Conservation (phyloP, 805 yeast genomes). For the Pichia scutulata region DNA sequence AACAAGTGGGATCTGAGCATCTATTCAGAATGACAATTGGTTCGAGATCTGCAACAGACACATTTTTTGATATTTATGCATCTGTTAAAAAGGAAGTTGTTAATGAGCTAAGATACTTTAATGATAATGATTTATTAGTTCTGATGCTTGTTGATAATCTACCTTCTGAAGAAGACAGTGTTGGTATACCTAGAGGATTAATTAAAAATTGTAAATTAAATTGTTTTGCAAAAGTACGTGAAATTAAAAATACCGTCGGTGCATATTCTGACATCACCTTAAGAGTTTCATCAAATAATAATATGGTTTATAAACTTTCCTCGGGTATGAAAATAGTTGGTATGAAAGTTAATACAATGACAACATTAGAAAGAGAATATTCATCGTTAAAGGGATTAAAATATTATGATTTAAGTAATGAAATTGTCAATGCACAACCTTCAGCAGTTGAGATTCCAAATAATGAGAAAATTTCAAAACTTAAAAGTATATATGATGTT, state of each 20-base stretch:
- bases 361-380: constrained; percentile 89
- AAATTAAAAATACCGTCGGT: constrained; percentile 55
- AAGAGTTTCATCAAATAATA: constrained; percentile 47
- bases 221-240: constrained; percentile 76
- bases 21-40: constrained; percentile 70
- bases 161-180: constrained; percentile 23
- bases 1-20: constrained; percentile 46
- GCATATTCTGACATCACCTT: constrained; percentile 72
- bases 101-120: constrained; percentile 40
- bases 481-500: constrained; percentile 47
- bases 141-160: constrained; percentile 45
- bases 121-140: constrained; percentile 72
- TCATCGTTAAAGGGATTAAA: constrained; percentile 74
- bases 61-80: constrained; percentile 80
- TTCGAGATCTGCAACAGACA: constrained; percentile 73
- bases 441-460: constrained; percentile 33
- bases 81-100: constrained; percentile 50
- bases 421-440: constrained; percentile 63
- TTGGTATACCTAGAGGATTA: constrained; percentile 13
- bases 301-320: constrained; percentile 44
- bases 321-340: constrained; percentile 60
- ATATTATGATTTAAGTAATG: constrained; percentile 68
- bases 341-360: constrained; percentile 75
- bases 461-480: constrained; percentile 30
- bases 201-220: constrained; percentile 28